These are phyloP conservation scores for Saxophila tyrrhenica DNA, from an alignment of 495 filamentous ascomycete species.

Conservation along the genomic window DNA sequence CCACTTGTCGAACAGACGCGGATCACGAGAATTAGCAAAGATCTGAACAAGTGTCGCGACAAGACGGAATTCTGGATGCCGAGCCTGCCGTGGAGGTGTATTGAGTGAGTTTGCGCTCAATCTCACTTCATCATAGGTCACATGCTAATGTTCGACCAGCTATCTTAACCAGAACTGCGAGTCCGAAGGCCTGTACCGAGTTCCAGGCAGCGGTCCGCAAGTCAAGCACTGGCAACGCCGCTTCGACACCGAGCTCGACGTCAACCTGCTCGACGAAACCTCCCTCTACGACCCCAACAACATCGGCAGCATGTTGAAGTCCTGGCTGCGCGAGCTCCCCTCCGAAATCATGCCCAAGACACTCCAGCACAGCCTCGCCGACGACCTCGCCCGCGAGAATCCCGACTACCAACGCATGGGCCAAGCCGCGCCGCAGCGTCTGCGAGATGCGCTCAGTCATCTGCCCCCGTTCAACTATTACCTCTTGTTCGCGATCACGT, in stretches of 20 bases:
- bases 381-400: constrained; percentile 45
- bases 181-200: constrained; percentile 78
- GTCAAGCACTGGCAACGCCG: constrained; percentile 79
- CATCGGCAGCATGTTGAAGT: constrained; percentile 82
- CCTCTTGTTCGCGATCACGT: constrained; percentile 88
- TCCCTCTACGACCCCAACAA: constrained; percentile 91
- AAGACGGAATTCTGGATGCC: constrained; percentile 99
- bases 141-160: constrained; percentile 28
- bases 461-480: constrained; percentile 91
- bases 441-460: constrained; percentile 82
- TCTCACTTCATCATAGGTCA: background rate
- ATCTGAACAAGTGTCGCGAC: constrained; percentile 68
- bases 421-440: constrained; percentile 61
- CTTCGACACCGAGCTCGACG: constrained; percentile 74
- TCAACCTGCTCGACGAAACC: constrained; percentile 69
- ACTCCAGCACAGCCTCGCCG: constrained; percentile 60
- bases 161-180: constrained; percentile 87
- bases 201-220: constrained; percentile 71
- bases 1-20: constrained; percentile 75
- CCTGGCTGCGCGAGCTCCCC: constrained; percentile 86
- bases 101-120: constrained; percentile 47
- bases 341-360: constrained; percentile 79
- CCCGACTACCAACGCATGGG: constrained; percentile 35
- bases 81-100: constrained; percentile 77
- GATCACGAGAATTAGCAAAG: constrained; percentile 74